Evolutionary conservation across 1,284 basidiomycete species (phyloP), one percentile per base, ranked within the genome.

Genomic region (Cystobasidiaceae sp.): DNA sequence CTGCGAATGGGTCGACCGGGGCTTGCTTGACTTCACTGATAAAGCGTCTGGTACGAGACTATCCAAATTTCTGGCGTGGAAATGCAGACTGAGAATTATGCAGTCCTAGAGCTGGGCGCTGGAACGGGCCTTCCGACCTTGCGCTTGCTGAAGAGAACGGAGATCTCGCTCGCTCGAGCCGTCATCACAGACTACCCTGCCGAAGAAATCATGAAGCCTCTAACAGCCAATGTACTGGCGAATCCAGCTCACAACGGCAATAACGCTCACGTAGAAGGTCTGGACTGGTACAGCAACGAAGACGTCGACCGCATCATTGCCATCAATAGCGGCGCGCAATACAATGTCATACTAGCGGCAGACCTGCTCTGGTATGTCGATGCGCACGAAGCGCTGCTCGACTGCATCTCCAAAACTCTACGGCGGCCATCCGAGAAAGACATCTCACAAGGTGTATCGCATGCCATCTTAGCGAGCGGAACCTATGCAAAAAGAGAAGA

Each of bases 71-170:
- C 46, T n/a, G n/a, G n/a, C 19, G 7, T 19, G 21, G 27, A 41
- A 7, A 23, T 9, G 17, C 44, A 9, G 9, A 15, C 44, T 51
- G 15, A 28, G 15, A 27, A 56, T n/a, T 27, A 17, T 13, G 25
- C 28, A 58, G 64, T 66, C 25, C 64, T 66, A 8, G 64, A 66
- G 34, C 56, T 66, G 8, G 64, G 64, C 1, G 64, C 64, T n/a
- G 64, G 64, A 17, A 66, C 64, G 25, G 64, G 51, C 37, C 37
- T 66, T 17, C 64, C 64, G 3, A 62, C 41, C 17, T 19, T 65
- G 15, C 52, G 43, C 28, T 41, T 58, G 8, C 45, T 65, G 32
- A 32, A 62, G 23, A 25, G 57, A 32, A 19, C 52, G 2, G 25
- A 39, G 25, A 46, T 37, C 25, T 48, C 41, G 15, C 13, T 58